These are phyloP conservation scores for Geosmithia morbida DNA, from an alignment of 2,329 filamentous ascomycete genomes.

Conservation along the genomic window DNA sequence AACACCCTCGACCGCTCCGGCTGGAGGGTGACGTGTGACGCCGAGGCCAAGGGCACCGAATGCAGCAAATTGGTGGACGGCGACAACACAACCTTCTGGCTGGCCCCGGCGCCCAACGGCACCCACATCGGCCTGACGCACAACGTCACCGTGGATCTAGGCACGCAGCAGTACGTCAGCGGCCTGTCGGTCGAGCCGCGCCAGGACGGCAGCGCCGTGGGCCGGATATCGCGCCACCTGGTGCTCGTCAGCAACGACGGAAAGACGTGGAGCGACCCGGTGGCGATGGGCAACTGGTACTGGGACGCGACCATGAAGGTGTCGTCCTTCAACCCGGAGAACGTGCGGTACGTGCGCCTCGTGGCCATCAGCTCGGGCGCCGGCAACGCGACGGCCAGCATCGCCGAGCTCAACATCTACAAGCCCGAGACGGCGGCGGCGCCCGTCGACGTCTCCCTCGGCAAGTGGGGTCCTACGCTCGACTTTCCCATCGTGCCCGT, in stretches of 20 bases:
- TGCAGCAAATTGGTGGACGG: constrained; percentile 14
- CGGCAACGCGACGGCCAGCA: constrained; percentile 15
- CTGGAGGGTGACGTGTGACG: constrained; percentile 15
- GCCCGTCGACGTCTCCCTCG: constrained; percentile 8
- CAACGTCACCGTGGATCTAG: constrained; percentile 15
- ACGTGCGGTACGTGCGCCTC: constrained; percentile 15
- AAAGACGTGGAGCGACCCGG: constrained; percentile 9
- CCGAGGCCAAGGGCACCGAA: constrained; percentile 11
- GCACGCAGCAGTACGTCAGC: constrained; percentile 10
- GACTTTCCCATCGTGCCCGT: constrained; percentile 20
- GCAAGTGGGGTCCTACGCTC: constrained; percentile 18
- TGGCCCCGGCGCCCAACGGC: constrained; percentile 6
- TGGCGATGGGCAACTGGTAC: constrained; percentile 14
- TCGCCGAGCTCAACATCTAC: constrained; percentile 16
- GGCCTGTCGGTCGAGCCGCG: constrained; percentile 15
- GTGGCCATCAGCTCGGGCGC: constrained; percentile 7
- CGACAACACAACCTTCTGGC: constrained; percentile 13
- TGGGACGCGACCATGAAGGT: constrained; percentile 13
- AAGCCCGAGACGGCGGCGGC: constrained; percentile 8
- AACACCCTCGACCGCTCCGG: constrained; percentile 2
- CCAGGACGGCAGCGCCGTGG: constrained; percentile 11
- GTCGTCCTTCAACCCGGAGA: constrained; percentile 15
- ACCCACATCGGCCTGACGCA: constrained; percentile 8
- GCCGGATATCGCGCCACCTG: constrained; percentile 14
- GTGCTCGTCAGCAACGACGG: constrained; percentile 14